Percentiles rank a stretch among this genome's conserved stretches.
These are phyloP conservation scores for Cairneyella variabilis DNA, from an alignment of 495 filamentous ascomycete genomes.

Conservation along the genomic window DNA sequence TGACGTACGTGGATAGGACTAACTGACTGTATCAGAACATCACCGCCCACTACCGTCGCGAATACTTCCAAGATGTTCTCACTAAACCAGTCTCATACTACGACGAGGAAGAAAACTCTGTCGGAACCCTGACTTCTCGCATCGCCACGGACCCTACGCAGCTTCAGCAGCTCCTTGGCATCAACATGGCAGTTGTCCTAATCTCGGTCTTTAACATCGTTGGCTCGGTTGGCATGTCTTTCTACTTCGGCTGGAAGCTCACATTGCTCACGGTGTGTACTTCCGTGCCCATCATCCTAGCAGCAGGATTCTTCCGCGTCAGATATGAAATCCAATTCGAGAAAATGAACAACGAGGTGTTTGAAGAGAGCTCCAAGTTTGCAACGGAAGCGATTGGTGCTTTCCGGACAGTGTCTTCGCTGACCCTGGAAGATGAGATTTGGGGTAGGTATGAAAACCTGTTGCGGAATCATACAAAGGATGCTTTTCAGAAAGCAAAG, in stretches of 20 bases:
- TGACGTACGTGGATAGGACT: neutral
- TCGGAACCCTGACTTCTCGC: constrained; percentile 53
- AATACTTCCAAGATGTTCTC: constrained; percentile 59
- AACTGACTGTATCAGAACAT: constrained; percentile 20
- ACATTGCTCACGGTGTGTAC: constrained; percentile 38
- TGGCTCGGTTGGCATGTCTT: constrained; percentile 45
- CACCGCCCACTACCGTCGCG: constrained; percentile 49
- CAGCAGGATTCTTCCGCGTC: constrained; percentile 48
- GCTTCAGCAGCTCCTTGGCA: constrained; percentile 58
- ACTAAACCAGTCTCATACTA: constrained; percentile 54
- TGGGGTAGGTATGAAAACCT: constrained; percentile 42
- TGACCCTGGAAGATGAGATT: constrained; percentile 50
- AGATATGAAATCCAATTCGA: constrained; percentile 51
- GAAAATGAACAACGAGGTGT: constrained; percentile 45
- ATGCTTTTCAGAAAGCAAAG: constrained; percentile 48
- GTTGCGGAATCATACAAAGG: constrained; percentile 46
- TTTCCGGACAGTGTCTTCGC: constrained; percentile 50
- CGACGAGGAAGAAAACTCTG: constrained; percentile 53
- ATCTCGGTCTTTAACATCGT: constrained; percentile 44
- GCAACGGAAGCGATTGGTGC: constrained; percentile 54
- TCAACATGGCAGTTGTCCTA: constrained; percentile 36
- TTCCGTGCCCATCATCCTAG: constrained; percentile 46
- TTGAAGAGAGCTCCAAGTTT: constrained; percentile 52
- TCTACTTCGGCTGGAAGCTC: constrained; percentile 55
- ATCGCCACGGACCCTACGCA: constrained; percentile 56